Base-by-base conservation (phyloP, 1,284 basidiomycete species). In the Butyriboletus appendiculatus region DNA sequence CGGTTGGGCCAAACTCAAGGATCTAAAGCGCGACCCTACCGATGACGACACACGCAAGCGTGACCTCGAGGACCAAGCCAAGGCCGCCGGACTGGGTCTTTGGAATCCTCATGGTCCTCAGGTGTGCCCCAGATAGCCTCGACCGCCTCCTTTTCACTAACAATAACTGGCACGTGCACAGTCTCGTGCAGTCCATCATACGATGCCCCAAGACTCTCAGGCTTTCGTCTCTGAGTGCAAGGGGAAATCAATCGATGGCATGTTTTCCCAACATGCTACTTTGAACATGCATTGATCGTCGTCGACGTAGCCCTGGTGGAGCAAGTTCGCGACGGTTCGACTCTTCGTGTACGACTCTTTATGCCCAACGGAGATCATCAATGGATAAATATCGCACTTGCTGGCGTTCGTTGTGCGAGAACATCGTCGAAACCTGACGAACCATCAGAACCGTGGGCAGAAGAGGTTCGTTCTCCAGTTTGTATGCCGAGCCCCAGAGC, bases 1-100 rank as follows among this genome's bases (percentile, higher is more conserved):
- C 54, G 96, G 96, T 24, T 98, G 94, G 94, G 94, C 86, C 22
- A 96, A 92, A 73, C 77, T 96, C 48, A 94, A 97, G 72, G 96
- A 98, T 61, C 77, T 82, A 46, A 91, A 91, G 65, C 78, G 86
- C 50, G 90, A 88, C 52, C 78, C 81, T 18, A 86, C 84, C 2
- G 92, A 93, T 42, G 93, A 92, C 50, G 94, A 94, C 69, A 73
- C 79, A 45, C 87, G 80, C 61, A 87, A 81, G 66, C 83, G 81
- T 51, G 90, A 91, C 39, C 75, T 88, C 45, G 94, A 94, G 69
- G 80, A 77, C 11, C 88, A 94, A 67, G 96, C 96, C 14, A 88
- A 85, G 69, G 74, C 81, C 28, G 84, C 85, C 33, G 85, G 84
- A 18, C 86, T 85, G 65, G 96, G 96, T 26, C 66, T 96, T 10